Evolutionary conservation across 306 rosid species (phyloP).

Genomic region (Boehmeria nivea): DNA sequence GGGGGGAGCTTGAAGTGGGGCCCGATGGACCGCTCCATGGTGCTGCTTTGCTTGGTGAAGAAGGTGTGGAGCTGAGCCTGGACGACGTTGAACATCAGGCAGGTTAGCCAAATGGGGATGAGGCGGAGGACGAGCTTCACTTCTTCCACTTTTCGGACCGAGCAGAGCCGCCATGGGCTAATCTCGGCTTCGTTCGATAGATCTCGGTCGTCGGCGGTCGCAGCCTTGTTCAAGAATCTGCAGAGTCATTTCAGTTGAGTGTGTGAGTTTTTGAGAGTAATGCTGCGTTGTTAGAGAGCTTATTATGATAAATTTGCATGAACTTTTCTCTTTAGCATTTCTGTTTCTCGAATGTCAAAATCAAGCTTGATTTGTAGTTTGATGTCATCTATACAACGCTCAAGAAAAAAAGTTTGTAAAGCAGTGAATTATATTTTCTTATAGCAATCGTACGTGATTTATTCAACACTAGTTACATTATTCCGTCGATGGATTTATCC

Average conservation of each 20-base stretch:
- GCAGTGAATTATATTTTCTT: too few relatives aligned
- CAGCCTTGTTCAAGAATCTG: slow-evolving; percentile 69
- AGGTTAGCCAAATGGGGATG: slow-evolving; percentile 69
- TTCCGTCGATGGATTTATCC: too few relatives aligned
- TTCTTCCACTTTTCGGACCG: slow-evolving; percentile 67
- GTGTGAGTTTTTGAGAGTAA: too few relatives aligned
- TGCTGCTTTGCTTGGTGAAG: slow-evolving; percentile 65
- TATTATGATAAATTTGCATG: too few relatives aligned
- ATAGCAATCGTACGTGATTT: too few relatives aligned
- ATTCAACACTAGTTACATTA: too few relatives aligned
- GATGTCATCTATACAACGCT: too few relatives aligned
- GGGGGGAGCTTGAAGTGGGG: slow-evolving; percentile 56
- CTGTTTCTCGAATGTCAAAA: too few relatives aligned
- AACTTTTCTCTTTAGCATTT: too few relatives aligned
- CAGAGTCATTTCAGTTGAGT: background rate
- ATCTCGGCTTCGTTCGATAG: slow-evolving; percentile 30
- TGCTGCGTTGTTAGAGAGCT: too few relatives aligned
- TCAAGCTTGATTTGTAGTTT: too few relatives aligned
- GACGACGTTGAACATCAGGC: slow-evolving; percentile 57
- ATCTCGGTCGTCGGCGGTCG: slow-evolving; percentile 43
- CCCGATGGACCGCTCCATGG: slow-evolving; percentile 52
- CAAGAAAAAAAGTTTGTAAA: too few relatives aligned
- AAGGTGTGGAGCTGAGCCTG: slow-evolving; percentile 59
- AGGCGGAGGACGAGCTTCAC: slow-evolving; percentile 62
- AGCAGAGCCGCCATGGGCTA: slow-evolving; percentile 75